Conservation (phyloP, 108 stramenopile genomes). For the Hondaea fermentalgiana region DNA sequence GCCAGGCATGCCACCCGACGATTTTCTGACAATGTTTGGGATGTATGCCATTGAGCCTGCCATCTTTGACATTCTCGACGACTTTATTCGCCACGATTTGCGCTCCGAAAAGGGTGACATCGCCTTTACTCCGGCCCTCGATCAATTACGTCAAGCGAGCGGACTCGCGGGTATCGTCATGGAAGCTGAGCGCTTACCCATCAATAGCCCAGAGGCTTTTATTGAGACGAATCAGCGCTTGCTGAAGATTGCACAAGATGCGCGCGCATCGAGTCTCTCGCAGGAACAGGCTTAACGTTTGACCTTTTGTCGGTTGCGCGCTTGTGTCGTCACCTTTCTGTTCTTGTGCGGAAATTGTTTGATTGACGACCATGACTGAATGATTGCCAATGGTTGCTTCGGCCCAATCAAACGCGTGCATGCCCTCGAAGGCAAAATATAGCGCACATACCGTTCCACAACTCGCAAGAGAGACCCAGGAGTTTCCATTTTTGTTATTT, state of each 20-base stretch:
- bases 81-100: background rate
- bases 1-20: background rate
- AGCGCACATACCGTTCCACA: no score
- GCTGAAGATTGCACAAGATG: background rate
- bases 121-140: background rate
- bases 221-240: background rate
- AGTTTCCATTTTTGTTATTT: background rate
- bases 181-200: background rate
- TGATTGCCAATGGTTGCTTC: no score
- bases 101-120: background rate
- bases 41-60: slow-evolving; percentile 9
- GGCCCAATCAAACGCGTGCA: no score
- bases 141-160: background rate
- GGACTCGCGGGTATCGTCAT: background rate
- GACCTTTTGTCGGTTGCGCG: no score
- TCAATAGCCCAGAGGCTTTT: background rate
- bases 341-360: no score
- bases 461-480: no score
- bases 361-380: no score
- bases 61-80: slow-evolving; percentile 10
- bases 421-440: no score
- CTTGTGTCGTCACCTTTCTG: no score
- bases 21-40: slow-evolving; percentile 15
- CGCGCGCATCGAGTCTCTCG: background rate
- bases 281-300: no score